These are phyloP conservation scores for Bacidia gigantensis DNA, from an alignment of 495 filamentous ascomycete species.

Conservation along the genomic window DNA sequence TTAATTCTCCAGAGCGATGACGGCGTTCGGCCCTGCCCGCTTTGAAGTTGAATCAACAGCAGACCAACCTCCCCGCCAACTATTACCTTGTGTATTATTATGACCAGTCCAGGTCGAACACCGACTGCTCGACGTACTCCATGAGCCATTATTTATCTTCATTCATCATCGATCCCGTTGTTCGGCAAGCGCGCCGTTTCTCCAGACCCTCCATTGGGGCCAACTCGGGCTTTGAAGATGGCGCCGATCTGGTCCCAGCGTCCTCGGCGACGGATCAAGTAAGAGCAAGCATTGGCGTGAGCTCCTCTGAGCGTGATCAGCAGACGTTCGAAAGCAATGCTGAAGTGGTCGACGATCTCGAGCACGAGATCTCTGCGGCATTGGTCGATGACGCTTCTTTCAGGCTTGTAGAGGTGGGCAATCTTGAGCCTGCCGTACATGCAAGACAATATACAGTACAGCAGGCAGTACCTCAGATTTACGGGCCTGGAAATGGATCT, in stretches of 20 bases:
- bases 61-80: neutral
- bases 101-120: neutral
- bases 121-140: constrained; percentile 18
- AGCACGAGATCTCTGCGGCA: neutral
- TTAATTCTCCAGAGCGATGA: no score
- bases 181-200: constrained; percentile 60
- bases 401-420: constrained; percentile 1
- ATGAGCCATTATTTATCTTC: constrained; percentile 66
- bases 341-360: constrained; percentile 10
- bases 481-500: neutral
- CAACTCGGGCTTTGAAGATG: neutral
- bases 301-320: neutral
- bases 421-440: constrained; percentile 5
- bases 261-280: constrained; percentile 13
- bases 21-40: no score
- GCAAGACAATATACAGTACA: constrained; percentile 1
- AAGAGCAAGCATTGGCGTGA: constrained; percentile 1
- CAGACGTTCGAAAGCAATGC: constrained; percentile 5
- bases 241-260: constrained; percentile 2
- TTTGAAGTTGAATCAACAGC: neutral
- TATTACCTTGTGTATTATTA: neutral
- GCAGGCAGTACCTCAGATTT: neutral
- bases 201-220: constrained; percentile 30
- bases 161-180: constrained; percentile 61
- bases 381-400: constrained; percentile 15